phyloP scores from a whole-genome alignment of 2,329 filamentous ascomycete genomes.

The Lizonia empirigonia region DNA sequence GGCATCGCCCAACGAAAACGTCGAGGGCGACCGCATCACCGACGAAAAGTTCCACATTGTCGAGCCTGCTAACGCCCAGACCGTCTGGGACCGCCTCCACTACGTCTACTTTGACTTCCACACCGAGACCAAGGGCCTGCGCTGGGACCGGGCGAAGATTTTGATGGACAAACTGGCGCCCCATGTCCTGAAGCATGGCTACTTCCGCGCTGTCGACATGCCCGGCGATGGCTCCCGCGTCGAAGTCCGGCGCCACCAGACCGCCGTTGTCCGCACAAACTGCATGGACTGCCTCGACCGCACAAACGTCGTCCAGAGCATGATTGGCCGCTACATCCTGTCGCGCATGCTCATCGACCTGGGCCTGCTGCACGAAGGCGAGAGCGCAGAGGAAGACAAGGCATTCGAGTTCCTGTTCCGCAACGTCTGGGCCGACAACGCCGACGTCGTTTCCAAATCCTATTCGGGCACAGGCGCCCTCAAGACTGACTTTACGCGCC shows the following conservation, averaged over 20 bases:
- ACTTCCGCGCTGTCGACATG: slow-evolving; percentile 91
- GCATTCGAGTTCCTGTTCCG: slow-evolving; percentile 91
- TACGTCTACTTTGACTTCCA: slow-evolving; percentile 99
- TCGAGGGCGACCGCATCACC: slow-evolving; percentile 68
- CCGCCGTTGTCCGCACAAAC: slow-evolving; percentile 91
- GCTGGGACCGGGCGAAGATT: slow-evolving; percentile 88
- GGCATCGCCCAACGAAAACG: slow-evolving; percentile 68
- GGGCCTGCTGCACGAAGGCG: slow-evolving; percentile 76
- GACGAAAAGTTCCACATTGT: slow-evolving; percentile 83
- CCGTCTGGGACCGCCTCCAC: slow-evolving; percentile 82
- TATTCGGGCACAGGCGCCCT: slow-evolving; percentile 96
- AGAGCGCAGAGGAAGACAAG: slow-evolving; percentile 78
- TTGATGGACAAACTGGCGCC: slow-evolving; percentile 82
- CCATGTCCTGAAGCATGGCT: slow-evolving; percentile 77
- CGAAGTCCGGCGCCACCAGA: slow-evolving; percentile 81
- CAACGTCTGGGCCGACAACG: slow-evolving; percentile 98
- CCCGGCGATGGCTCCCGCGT: slow-evolving; percentile 75
- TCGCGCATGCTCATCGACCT: slow-evolving; percentile 87
- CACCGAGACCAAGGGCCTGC: slow-evolving; percentile 92
- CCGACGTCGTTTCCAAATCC: slow-evolving; percentile 87
- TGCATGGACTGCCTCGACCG: slow-evolving; percentile 99
- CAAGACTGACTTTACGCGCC: slow-evolving; percentile 98
- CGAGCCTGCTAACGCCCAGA: slow-evolving; percentile 64
- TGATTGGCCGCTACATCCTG: slow-evolving; percentile 88
- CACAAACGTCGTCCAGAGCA: slow-evolving; percentile 97